phyloP scores from a whole-genome alignment of 2,329 filamentous ascomycete genomes.

The Cadophora malorum region DNA sequence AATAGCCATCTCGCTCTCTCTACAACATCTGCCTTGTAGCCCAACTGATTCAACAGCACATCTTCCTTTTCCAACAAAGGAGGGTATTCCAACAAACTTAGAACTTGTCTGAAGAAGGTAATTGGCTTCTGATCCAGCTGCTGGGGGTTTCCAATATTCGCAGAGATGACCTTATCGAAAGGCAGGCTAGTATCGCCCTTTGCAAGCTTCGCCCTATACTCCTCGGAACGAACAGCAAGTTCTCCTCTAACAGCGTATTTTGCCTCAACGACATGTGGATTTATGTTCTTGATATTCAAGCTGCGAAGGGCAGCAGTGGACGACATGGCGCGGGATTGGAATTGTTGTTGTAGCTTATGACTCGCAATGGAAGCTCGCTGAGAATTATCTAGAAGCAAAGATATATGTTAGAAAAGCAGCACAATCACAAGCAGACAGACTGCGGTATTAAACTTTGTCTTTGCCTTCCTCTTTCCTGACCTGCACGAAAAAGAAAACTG shows the following conservation, averaged over 20 bases:
- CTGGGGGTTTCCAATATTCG: slow-evolving; percentile 99
- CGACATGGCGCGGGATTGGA: slow-evolving; percentile 43
- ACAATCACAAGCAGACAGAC: slow-evolving; percentile 11
- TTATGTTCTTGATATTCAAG: slow-evolving; percentile 87
- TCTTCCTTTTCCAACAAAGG: slow-evolving; percentile 81
- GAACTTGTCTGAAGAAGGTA: slow-evolving; percentile 97
- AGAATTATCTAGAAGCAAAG: slow-evolving; percentile 26
- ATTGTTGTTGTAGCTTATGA: not conserved
- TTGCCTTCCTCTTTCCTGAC: not conserved
- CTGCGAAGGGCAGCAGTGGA: slow-evolving; percentile 51
- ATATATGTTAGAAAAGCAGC: slow-evolving; percentile 24
- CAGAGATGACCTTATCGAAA: slow-evolving; percentile 90
- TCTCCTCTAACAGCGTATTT: slow-evolving; percentile 98
- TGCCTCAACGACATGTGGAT: slow-evolving; percentile 83
- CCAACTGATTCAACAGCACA: slow-evolving; percentile 75
- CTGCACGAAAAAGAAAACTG: slow-evolving; percentile 24
- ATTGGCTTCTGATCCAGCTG: slow-evolving; percentile 99
- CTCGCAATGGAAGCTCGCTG: slow-evolving; percentile 12
- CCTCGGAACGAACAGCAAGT: slow-evolving; percentile 90
- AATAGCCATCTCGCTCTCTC: slow-evolving; percentile 82
- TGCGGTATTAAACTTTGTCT: slow-evolving; percentile 28
- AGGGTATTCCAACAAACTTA: slow-evolving; percentile 92
- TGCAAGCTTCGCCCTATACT: slow-evolving; percentile 78
- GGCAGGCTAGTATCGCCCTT: slow-evolving; percentile 67
- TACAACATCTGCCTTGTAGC: slow-evolving; percentile 90